Evolutionary conservation across 805 yeast genomes (phyloP).

Genomic region (Metschnikowia lunata): DNA sequence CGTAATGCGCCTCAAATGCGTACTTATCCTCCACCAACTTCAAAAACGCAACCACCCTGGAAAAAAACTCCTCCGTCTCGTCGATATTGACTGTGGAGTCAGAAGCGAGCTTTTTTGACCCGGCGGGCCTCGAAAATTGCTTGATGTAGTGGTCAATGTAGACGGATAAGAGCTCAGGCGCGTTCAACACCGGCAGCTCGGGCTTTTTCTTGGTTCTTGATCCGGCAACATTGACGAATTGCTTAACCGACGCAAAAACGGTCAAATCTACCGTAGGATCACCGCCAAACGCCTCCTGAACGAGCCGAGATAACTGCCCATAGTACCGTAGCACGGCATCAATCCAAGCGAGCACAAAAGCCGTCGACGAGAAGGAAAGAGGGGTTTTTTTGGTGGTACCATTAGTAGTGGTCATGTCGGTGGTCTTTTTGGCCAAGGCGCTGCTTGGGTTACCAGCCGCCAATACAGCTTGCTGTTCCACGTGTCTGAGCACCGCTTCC

Average conservation of each 20-base stretch:
- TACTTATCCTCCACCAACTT: slow-evolving; percentile 77
- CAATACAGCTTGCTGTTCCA: slow-evolving; percentile 12
- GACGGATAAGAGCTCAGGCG: slow-evolving; percentile 37
- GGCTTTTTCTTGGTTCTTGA: slow-evolving; percentile 44
- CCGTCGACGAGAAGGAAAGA: slow-evolving; percentile 28
- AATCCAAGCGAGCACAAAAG: slow-evolving; percentile 67
- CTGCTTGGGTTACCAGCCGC: slow-evolving; percentile 1
- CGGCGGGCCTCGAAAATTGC: slow-evolving; percentile 25
- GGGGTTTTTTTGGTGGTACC: slow-evolving; percentile 2
- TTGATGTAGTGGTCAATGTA: slow-evolving; percentile 40
- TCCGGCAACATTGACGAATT: slow-evolving; percentile 49
- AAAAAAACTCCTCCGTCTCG: slow-evolving; percentile 38
- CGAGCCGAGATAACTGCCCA: slow-evolving; percentile 46
- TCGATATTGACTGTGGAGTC: slow-evolving; percentile 15
- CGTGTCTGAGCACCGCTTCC: slow-evolving; percentile 14
- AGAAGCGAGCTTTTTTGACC: slow-evolving; percentile 10
- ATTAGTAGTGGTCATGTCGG: not conserved
- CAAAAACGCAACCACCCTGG: slow-evolving; percentile 57
- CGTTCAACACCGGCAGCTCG: slow-evolving; percentile 33
- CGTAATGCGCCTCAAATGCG: slow-evolving; percentile 77
- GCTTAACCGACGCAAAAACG: slow-evolving; percentile 57
- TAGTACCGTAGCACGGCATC: slow-evolving; percentile 50
- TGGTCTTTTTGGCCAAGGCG: too few species aligned
- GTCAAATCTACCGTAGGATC: slow-evolving; percentile 50
- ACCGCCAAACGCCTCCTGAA: slow-evolving; percentile 44